phyloP scores from a whole-genome alignment of 768 basidiomycete genomes.

The Kwoniella shandongensis region DNA sequence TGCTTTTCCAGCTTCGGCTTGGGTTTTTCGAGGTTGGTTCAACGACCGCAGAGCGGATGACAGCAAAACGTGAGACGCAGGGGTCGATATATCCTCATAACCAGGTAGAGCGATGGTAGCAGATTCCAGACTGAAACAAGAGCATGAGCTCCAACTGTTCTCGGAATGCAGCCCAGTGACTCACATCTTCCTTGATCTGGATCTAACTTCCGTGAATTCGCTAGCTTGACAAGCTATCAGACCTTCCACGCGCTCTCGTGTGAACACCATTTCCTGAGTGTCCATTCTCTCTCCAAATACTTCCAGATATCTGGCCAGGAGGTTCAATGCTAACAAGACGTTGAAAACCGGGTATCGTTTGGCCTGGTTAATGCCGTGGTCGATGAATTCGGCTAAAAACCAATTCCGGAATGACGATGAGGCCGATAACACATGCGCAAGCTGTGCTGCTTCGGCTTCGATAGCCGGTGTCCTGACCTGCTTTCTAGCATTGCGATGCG shows the following conservation, averaged over 20 bases:
- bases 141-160: neutral
- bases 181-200: conserved; percentile 42
- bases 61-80: conserved; percentile 24
- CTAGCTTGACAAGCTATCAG: conserved; percentile 46
- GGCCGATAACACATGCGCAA: neutral
- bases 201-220: conserved; percentile 49
- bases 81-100: conserved; percentile 23
- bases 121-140: conserved; percentile 25
- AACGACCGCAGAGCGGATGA: conserved; percentile 33
- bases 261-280: conserved; percentile 22
- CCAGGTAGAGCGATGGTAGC: conserved; percentile 42
- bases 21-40: conserved; percentile 44
- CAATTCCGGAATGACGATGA: conserved; percentile 21
- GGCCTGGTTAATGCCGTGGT: conserved; percentile 23
- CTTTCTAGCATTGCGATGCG: conserved; percentile 7
- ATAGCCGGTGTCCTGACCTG: neutral
- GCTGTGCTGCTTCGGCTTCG: neutral
- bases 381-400: conserved; percentile 30
- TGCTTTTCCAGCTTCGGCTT: conserved; percentile 51
- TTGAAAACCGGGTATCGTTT: conserved; percentile 30
- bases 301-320: conserved; percentile 28
- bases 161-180: conserved; percentile 7
- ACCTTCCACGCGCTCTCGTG: conserved; percentile 34
- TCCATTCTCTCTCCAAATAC: conserved; percentile 15
- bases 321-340: conserved; percentile 26